Conservation (phyloP, 176 grass and related monocot species). For the Pharus latifolius region DNA sequence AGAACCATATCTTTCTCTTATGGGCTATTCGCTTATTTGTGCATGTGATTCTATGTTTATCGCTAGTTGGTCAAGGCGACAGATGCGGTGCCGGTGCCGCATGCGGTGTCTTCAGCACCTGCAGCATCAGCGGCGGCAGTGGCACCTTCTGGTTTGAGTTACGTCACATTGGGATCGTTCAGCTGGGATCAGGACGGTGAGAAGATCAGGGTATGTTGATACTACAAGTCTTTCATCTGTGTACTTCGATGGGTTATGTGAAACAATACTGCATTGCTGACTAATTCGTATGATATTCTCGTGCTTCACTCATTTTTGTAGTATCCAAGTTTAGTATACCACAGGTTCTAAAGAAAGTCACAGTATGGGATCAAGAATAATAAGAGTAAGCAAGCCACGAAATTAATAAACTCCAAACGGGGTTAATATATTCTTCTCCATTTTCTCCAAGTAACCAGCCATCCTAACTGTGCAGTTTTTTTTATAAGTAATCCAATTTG, state of each 20-base stretch:
- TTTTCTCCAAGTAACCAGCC: too few species aligned
- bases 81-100: slow-evolving; percentile 2
- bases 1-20: too few species aligned
- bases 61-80: slow-evolving; percentile 21
- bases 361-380: too few species aligned
- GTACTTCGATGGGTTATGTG: neutral
- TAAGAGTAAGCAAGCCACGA: too few species aligned
- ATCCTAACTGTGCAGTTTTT: too few species aligned
- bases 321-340: neutral
- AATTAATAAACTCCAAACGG: too few species aligned
- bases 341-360: neutral
- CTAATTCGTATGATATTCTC: neutral
- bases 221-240: neutral
- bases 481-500: too few species aligned
- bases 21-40: too few species aligned
- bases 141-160: slow-evolving; percentile 15
- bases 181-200: slow-evolving; percentile 93
- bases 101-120: neutral
- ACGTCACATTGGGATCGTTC: slow-evolving; percentile 66
- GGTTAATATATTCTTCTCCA: too few species aligned
- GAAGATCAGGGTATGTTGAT: slow-evolving; percentile 59
- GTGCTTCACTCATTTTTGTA: neutral
- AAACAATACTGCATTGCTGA: neutral
- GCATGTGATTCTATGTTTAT: neutral
- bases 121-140: neutral